These are phyloP conservation scores for Fusarium chlamydosporum DNA, from an alignment of 2,329 filamentous ascomycete genomes.

Conservation along the genomic window DNA sequence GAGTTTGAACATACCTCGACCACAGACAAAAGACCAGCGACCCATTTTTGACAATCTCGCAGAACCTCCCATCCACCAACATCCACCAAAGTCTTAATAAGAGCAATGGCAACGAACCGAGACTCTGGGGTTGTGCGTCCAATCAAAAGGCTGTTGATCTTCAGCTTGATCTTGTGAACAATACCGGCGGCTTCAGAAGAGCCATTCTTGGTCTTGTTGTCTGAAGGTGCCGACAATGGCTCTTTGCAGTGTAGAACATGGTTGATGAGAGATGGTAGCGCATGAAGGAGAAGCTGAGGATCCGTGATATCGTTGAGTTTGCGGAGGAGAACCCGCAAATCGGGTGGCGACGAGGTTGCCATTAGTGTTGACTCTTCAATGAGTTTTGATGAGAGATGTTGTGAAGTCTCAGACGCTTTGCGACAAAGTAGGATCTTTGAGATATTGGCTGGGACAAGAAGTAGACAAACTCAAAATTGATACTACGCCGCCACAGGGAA, in stretches of 20 bases:
- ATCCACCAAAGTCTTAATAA: conserved; percentile 86
- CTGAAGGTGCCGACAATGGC: conserved; percentile 74
- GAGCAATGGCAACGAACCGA: conserved; percentile 80
- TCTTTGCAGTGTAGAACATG: conserved; percentile 70
- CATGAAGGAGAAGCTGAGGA: conserved; percentile 81
- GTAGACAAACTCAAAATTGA: conserved; percentile 21
- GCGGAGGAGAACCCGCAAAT: conserved; percentile 75
- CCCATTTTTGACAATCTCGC: conserved; percentile 80
- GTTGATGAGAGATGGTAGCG: conserved; percentile 77
- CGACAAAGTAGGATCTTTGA: conserved; percentile 20
- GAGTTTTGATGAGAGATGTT: not conserved
- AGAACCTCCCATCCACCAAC: conserved; percentile 88
- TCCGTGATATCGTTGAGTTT: conserved; percentile 79
- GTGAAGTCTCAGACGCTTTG: conserved; percentile 30
- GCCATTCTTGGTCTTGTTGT: conserved; percentile 72
- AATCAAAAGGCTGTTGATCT: conserved; percentile 81
- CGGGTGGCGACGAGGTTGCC: conserved; percentile 62
- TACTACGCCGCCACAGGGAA: conserved; percentile 17
- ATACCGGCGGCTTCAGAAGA: conserved; percentile 76
- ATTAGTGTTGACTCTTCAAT: conserved; percentile 32
- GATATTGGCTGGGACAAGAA: conserved; percentile 18
- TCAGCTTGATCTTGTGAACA: conserved; percentile 85
- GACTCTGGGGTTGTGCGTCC: conserved; percentile 77
- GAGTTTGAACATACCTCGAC: conserved; percentile 71
- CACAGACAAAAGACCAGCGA: conserved; percentile 79